Evolutionary conservation across 495 filamentous ascomycete species (phyloP).

Genomic region (Annulohypoxylon bovei): DNA sequence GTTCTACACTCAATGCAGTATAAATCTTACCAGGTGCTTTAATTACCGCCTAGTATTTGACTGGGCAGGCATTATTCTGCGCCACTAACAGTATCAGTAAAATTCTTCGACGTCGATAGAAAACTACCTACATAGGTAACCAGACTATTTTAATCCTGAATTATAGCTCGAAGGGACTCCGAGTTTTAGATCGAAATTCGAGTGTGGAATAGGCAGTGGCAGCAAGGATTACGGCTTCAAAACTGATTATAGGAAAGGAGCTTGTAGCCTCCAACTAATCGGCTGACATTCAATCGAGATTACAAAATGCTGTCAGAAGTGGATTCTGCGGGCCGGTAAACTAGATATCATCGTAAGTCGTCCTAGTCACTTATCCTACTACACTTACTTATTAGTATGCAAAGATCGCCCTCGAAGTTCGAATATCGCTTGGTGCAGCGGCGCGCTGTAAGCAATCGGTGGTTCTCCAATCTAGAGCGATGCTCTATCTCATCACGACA

Average conservation of each 20-base stretch:
- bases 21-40: conserved; percentile 18
- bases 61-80: not conserved
- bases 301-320: conserved; percentile 15
- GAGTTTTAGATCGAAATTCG: conserved; percentile 24
- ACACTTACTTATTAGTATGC: conserved; percentile 4
- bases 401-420: conserved; percentile 1
- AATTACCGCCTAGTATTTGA: conserved; percentile 23
- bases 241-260: conserved; percentile 15
- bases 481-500: not conserved
- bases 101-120: conserved; percentile 2
- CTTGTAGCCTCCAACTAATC: conserved; percentile 9
- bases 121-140: no score
- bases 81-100: not conserved
- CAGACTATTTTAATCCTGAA: conserved; percentile 11
- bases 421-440: not conserved
- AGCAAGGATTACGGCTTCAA: not conserved
- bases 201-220: not conserved
- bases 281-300: not conserved
- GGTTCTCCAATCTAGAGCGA: conserved; percentile 2
- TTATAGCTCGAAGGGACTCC: not conserved
- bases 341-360: conserved; percentile 18
- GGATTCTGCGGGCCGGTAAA: conserved; percentile 16
- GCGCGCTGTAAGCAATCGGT: conserved; percentile 1
- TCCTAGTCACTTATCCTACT: not conserved
- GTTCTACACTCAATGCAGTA: conserved; percentile 19